These are phyloP conservation scores for Friedmanniomyces simplex DNA, from an alignment of 495 filamentous ascomycete species.

Conservation along the genomic window DNA sequence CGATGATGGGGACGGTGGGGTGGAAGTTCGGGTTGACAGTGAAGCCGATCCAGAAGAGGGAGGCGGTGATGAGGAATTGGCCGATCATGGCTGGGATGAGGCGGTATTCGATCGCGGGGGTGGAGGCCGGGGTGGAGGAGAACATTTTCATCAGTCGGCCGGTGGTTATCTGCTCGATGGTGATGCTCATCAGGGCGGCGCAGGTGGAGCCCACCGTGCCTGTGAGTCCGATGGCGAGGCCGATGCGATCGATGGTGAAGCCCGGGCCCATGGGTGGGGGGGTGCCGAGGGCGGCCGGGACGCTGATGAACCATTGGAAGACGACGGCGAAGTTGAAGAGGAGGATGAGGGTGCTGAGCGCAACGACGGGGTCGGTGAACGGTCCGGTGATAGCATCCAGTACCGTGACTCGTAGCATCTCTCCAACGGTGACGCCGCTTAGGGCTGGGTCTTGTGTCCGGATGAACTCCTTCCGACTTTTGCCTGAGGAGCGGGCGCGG, in stretches of 20 bases:
- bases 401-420: slow-evolving; percentile 32
- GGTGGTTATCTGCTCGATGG: slow-evolving; percentile 20
- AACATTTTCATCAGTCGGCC: slow-evolving; percentile 7
- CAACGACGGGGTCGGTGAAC: slow-evolving; percentile 34
- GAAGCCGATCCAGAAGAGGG: slow-evolving; percentile 28
- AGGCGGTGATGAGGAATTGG: slow-evolving; percentile 7
- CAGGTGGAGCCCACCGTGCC: slow-evolving; percentile 18
- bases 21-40: slow-evolving; percentile 23
- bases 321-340: slow-evolving; percentile 32
- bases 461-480: slow-evolving; percentile 16
- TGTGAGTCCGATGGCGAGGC: slow-evolving; percentile 30
- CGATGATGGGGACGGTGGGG: slow-evolving; percentile 22
- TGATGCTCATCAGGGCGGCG: slow-evolving; percentile 18
- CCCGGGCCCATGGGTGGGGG: slow-evolving; percentile 23
- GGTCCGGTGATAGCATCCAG: slow-evolving; percentile 30
- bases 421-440: slow-evolving; percentile 20
- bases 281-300: slow-evolving; percentile 30
- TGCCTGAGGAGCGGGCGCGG: slow-evolving; percentile 17
- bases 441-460: slow-evolving; percentile 19
- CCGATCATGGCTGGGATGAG: slow-evolving; percentile 25
- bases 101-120: slow-evolving; percentile 21
- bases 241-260: slow-evolving; percentile 30
- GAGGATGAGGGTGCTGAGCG: slow-evolving; percentile 26
- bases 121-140: background rate
- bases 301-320: slow-evolving; percentile 36